These are phyloP conservation scores for Cantharellus anzutake DNA, from an alignment of 768 basidiomycete species.

Conservation along the genomic window DNA sequence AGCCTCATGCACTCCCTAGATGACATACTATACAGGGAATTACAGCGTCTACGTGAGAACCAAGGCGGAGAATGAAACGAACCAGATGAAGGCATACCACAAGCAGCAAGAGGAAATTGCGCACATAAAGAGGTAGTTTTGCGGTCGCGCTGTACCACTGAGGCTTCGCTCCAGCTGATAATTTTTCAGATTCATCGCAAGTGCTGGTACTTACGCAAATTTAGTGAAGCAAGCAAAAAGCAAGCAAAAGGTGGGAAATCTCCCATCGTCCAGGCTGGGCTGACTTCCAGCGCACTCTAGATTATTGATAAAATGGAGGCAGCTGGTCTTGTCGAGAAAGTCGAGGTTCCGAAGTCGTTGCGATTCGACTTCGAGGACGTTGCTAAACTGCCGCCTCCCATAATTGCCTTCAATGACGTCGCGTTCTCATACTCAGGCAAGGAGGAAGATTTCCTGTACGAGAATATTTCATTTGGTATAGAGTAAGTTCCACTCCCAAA, in stretches of 20 bases:
- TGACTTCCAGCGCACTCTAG: constrained; percentile 11
- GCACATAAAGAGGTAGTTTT: constrained; percentile 85
- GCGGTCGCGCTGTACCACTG: background rate
- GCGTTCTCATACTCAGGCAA: constrained; percentile 92
- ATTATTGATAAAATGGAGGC: constrained; percentile 99
- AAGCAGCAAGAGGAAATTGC: constrained; percentile 98
- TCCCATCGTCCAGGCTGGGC: background rate
- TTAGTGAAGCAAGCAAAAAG: constrained; percentile 98
- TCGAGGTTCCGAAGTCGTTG: constrained; percentile 53
- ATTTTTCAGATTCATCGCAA: constrained; percentile 70
- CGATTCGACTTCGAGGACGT: constrained; percentile 96
- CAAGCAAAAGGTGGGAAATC: constrained; percentile 54
- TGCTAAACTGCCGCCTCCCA: constrained; percentile 83
- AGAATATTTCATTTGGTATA: constrained; percentile 88
- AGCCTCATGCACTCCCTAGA: constrained; percentile 12
- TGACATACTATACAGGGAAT: constrained; percentile 90
- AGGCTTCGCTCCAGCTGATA: background rate
- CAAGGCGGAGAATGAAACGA: constrained; percentile 92
- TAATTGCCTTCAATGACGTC: constrained; percentile 87
- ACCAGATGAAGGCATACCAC: constrained; percentile 98
- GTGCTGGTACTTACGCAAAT: constrained; percentile 99
- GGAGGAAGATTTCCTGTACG: constrained; percentile 73
- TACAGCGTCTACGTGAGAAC: constrained; percentile 96
- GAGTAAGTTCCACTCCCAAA: constrained; percentile 36
- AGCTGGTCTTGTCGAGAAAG: constrained; percentile 85